Evolutionary conservation across 108 stramenopile species (phyloP).

Genomic region (Seminavis robusta): DNA sequence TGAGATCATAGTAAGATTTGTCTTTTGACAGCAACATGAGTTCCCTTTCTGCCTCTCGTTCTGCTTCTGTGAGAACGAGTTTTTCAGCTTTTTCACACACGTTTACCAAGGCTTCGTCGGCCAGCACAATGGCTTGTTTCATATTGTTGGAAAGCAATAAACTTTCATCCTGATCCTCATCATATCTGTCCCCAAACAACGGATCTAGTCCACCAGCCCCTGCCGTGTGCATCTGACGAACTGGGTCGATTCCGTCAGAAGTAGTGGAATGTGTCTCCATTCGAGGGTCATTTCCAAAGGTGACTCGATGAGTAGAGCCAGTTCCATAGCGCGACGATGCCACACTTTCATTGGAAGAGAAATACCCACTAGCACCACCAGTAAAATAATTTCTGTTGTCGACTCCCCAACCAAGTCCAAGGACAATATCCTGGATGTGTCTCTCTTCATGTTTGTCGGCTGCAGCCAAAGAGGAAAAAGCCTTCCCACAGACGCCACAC

Average conservation of each 20-base stretch:
- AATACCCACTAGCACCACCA: background rate
- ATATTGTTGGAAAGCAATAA: conserved; percentile 31
- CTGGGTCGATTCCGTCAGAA: background rate
- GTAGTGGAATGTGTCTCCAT: background rate
- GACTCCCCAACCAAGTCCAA: conserved; percentile 24
- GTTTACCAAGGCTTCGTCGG: conserved; percentile 61
- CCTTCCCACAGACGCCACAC: conserved; percentile 67
- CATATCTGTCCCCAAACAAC: background rate
- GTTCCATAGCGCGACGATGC: background rate
- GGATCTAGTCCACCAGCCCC: no score
- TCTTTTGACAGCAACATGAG: conserved; percentile 49
- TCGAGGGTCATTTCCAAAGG: background rate
- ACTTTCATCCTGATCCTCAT: conserved; percentile 19
- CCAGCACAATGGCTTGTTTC: conserved; percentile 39
- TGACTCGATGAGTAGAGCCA: background rate
- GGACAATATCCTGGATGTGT: conserved; percentile 44
- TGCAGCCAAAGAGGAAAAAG: conserved; percentile 47
- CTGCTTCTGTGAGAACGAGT: conserved; percentile 24
- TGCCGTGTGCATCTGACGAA: background rate
- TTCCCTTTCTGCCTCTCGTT: conserved; percentile 56
- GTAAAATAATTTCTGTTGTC: background rate
- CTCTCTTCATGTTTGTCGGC: conserved; percentile 58
- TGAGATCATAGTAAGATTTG: conserved; percentile 60
- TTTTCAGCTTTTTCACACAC: conserved; percentile 37
- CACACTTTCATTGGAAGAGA: background rate